Evolutionary conservation across 2,329 filamentous ascomycete species (phyloP).

Genomic region (Fusarium staphyleae): DNA sequence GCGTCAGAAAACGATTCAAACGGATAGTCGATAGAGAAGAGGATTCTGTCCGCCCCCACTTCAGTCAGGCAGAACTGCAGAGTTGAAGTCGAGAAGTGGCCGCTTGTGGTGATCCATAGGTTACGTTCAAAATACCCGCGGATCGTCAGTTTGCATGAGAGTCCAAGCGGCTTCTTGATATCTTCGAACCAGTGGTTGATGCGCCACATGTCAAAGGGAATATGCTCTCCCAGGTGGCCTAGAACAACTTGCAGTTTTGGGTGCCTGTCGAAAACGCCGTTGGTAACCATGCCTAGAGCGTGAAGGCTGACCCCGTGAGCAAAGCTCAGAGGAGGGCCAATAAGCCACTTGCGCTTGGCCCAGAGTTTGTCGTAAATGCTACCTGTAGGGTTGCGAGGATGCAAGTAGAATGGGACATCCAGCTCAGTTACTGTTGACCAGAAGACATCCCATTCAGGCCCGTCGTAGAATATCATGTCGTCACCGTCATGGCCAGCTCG

Average conservation of each 20-base stretch:
- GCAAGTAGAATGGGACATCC: constrained; percentile 70
- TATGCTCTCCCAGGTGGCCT: constrained; percentile 58
- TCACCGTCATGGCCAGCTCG: constrained; percentile 64
- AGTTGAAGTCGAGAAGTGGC: constrained; percentile 62
- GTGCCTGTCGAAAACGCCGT: constrained; percentile 58
- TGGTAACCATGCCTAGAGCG: constrained; percentile 58
- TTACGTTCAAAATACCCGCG: constrained; percentile 62
- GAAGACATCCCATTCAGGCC: constrained; percentile 66
- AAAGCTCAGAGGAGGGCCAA: constrained; percentile 66
- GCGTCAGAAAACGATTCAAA: constrained; percentile 56
- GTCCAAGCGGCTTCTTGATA: constrained; percentile 58
- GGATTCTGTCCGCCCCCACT: constrained; percentile 57
- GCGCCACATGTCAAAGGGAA: constrained; percentile 58
- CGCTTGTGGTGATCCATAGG: constrained; percentile 64
- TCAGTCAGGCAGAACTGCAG: constrained; percentile 58
- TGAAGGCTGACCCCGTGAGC: constrained; percentile 67
- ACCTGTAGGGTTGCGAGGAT: constrained; percentile 65
- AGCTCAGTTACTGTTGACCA: constrained; percentile 65
- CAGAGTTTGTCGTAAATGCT: constrained; percentile 64
- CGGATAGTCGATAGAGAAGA: constrained; percentile 63
- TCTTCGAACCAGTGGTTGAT: constrained; percentile 65
- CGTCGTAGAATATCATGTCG: constrained; percentile 70
- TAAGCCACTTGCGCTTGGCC: constrained; percentile 64
- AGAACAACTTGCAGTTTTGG: constrained; percentile 56
- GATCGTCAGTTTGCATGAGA: constrained; percentile 57